phyloP scores from a whole-genome alignment of 495 filamentous ascomycete genomes.

The Lasiosphaeriaceae sp. region DNA sequence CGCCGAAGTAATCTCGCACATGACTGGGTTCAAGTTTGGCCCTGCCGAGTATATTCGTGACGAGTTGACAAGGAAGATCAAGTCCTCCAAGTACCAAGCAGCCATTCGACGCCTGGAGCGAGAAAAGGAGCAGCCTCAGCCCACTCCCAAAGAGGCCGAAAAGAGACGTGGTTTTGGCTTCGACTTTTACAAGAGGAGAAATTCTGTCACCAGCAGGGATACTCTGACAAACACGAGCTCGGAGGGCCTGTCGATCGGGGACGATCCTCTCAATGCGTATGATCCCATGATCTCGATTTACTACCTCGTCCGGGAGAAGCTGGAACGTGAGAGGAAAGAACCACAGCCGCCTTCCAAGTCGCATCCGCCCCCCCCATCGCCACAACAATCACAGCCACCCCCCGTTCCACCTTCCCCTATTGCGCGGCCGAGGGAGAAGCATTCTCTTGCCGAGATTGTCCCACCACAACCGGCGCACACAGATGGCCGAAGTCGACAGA shows the following conservation, averaged over 20 bases:
- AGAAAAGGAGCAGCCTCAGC: constrained; percentile 59
- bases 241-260: constrained; percentile 76
- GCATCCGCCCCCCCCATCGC: constrained; percentile 22
- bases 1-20: constrained; percentile 75
- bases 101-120: constrained; percentile 60
- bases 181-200: constrained; percentile 95
- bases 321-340: constrained; percentile 65
- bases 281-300: constrained; percentile 92
- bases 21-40: constrained; percentile 99
- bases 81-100: constrained; percentile 87
- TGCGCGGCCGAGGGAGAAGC: constrained; percentile 37
- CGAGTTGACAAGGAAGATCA: constrained; percentile 78
- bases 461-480: constrained; percentile 90
- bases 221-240: constrained; percentile 81
- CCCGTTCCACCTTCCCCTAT: constrained; percentile 37
- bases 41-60: constrained; percentile 72
- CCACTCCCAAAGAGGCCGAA: constrained; percentile 60
- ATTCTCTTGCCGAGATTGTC: constrained; percentile 60
- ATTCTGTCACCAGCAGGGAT: constrained; percentile 80
- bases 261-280: constrained; percentile 90
- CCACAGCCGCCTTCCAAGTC: constrained; percentile 24
- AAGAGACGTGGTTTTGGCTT: constrained; percentile 86
- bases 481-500: constrained; percentile 76
- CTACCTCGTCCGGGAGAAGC: constrained; percentile 91
- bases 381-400: constrained; percentile 15